Evolutionary conservation across 176 grass and related monocot species (phyloP), one percentile per base, ranked within the genome.

Genomic region (Zoysia pacifica): DNA sequence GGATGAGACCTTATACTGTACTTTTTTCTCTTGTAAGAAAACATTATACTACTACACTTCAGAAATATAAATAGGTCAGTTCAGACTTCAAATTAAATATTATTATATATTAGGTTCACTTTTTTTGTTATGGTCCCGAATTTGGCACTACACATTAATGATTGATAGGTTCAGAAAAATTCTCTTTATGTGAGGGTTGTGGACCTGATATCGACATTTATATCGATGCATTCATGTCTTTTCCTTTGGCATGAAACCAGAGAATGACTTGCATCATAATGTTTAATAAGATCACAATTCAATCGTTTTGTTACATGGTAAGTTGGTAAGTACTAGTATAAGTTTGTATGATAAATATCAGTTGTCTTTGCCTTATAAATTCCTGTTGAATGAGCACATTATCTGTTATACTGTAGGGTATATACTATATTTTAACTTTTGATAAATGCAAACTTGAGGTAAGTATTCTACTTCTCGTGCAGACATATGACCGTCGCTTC

Each of bases 401-500:
- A 65, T 49, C 36, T 1, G 61, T 79, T 41, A 3, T 69, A 48
- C 64, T 4, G 7, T 36, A 19, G 37, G 44, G 6, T 36, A 15
- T 45, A 54, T 62, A 10, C 28, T 81, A 18, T 72, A 59, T 14
- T 75, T 9, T 28, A 1, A 5, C 39, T 65, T 3, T 42, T 80
- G 54, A 53, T 1, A 55, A 40, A 12, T 61, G 11, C 7, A 63
- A 77, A 10, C 10, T 48, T 80, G 72, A 47, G 13, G 20, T 85
- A 85, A 79, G 35, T 64, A 42, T 59, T 77, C 12, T 85, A 16
- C 35, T 53, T 12, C 76, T 79, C 48, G 76, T 91, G 78, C 81
- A 97, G 94, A 97, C 94, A 12, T 97, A 91, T 81, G 94, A 97
- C 65, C 89, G 89, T 42, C 76, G 70, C 10, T 93, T 93, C 82